Conservation (phyloP, 2,329 filamentous ascomycete genomes). For the Penicillium psychrosexuale region DNA sequence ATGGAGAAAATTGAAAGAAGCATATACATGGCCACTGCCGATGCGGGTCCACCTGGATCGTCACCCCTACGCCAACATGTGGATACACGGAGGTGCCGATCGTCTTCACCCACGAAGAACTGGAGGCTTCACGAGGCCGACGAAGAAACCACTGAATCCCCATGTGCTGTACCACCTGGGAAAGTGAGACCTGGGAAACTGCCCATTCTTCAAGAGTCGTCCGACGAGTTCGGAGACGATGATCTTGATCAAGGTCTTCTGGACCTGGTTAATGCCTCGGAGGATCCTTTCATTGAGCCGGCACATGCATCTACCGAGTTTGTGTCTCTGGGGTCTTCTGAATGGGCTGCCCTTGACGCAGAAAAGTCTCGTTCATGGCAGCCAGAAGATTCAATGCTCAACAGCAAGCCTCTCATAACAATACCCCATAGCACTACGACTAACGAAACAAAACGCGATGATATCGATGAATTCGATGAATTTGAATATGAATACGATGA, state of each 20-base stretch:
- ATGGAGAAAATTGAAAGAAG: slow-evolving; percentile 63
- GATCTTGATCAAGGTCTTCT: slow-evolving; percentile 47
- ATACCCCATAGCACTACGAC: slow-evolving; percentile 9
- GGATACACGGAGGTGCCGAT: slow-evolving; percentile 30
- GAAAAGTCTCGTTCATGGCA: slow-evolving; percentile 10
- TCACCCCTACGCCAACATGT: slow-evolving; percentile 42
- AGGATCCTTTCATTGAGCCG: slow-evolving; percentile 29
- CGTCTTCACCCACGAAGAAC: slow-evolving; percentile 33
- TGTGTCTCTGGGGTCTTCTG: slow-evolving; percentile 16
- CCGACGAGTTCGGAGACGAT: slow-evolving; percentile 49
- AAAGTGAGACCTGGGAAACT: background rate
- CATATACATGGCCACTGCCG: slow-evolving; percentile 35
- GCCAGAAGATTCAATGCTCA: background rate
- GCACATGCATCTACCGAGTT: slow-evolving; percentile 11
- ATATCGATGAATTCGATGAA: slow-evolving; percentile 56
- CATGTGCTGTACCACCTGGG: background rate
- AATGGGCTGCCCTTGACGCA: slow-evolving; percentile 15
- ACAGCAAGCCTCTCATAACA: slow-evolving; percentile 5
- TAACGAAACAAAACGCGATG: slow-evolving; percentile 21
- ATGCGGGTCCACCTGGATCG: slow-evolving; percentile 41
- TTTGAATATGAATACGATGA: slow-evolving; percentile 67
- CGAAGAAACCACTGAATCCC: background rate
- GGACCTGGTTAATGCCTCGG: slow-evolving; percentile 37
- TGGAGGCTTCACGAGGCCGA: slow-evolving; percentile 7
- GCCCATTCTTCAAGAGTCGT: slow-evolving; percentile 25